Conservation (phyloP, 2,329 filamentous ascomycete species). For the Neofusicoccum ribis region DNA sequence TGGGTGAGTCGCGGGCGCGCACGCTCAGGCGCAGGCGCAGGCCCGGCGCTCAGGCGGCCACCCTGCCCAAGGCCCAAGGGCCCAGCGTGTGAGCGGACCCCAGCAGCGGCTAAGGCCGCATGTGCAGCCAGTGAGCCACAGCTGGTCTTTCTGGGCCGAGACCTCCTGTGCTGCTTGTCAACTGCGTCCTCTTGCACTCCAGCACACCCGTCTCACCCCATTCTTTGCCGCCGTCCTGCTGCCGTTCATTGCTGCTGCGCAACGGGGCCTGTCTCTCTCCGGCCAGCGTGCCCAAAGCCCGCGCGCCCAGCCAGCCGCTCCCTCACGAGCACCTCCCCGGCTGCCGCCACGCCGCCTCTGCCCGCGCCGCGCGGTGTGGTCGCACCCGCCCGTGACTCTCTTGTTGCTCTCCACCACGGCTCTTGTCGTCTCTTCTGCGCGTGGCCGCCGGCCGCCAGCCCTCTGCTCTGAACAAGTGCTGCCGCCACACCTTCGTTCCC, state of each 20-base stretch:
- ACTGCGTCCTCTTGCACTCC: slow-evolving; percentile 2
- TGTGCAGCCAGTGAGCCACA: slow-evolving; percentile 14
- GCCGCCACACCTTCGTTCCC: neutral
- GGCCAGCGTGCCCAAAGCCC: neutral
- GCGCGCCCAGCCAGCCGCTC: neutral
- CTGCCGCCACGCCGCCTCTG: neutral
- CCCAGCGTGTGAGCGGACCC: neutral
- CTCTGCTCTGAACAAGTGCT: neutral
- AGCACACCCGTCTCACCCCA: slow-evolving; percentile 17
- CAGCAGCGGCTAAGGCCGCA: slow-evolving; percentile 16
- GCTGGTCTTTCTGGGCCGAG: slow-evolving; percentile 16
- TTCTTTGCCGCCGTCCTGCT: neutral
- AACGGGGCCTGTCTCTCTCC: neutral
- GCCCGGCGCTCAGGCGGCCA: neutral
- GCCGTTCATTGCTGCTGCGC: neutral
- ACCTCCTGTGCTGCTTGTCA: slow-evolving; percentile 15
- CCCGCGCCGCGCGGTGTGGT: neutral
- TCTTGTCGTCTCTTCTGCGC: neutral
- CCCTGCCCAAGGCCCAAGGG: neutral
- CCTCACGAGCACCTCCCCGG: neutral
- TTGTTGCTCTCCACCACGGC: neutral
- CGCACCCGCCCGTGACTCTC: slow-evolving; percentile 1
- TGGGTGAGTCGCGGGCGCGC: neutral
- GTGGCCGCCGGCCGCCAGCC: neutral
- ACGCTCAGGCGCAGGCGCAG: neutral